Conservation (phyloP, 805 yeast genomes). For the Barnettozyma populi region DNA sequence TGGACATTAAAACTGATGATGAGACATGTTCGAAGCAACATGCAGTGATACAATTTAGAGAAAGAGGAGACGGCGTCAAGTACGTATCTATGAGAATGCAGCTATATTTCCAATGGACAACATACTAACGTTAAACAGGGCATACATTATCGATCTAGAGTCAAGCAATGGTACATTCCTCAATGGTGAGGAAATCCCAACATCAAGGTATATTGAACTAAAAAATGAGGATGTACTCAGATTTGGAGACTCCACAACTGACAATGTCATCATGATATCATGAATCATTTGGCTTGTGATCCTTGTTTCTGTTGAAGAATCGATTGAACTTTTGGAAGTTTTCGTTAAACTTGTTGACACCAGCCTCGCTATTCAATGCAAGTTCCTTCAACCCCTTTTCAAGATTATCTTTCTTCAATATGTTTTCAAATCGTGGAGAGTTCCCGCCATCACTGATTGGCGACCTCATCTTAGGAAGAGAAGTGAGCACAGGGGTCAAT, state of each 20-base stretch:
- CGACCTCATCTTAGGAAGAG: conserved; percentile 12
- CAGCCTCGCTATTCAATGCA: conserved; percentile 50
- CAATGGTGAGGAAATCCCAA: conserved; percentile 35
- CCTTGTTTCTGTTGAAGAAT: conserved; percentile 39
- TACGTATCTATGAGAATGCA: conserved; percentile 3
- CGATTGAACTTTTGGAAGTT: conserved; percentile 53
- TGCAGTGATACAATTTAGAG: conserved; percentile 42
- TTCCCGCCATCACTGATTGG: conserved; percentile 13
- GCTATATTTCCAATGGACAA: not conserved
- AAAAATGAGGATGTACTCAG: conserved; percentile 35
- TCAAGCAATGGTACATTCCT: conserved; percentile 43
- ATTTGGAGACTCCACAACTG: conserved; percentile 33
- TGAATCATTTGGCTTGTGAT: conserved; percentile 5
- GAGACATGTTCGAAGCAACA: conserved; percentile 41
- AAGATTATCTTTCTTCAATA: conserved; percentile 28
- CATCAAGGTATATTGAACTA: conserved; percentile 37
- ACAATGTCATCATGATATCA: conserved; percentile 24
- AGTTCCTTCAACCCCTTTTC: conserved; percentile 31
- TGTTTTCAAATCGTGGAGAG: conserved; percentile 25
- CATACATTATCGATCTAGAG: conserved; percentile 41
- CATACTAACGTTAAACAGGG: conserved; percentile 16
- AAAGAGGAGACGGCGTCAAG: conserved; percentile 10
- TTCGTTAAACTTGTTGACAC: conserved; percentile 60
- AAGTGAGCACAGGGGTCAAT: not conserved
- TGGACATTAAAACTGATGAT: conserved; percentile 33